A percentile compares a stretch with the other conserved stretches of the same genome.
phyloP scores from a whole-genome alignment of 2,329 filamentous ascomycete species.

The Diaporthe humulicola region DNA sequence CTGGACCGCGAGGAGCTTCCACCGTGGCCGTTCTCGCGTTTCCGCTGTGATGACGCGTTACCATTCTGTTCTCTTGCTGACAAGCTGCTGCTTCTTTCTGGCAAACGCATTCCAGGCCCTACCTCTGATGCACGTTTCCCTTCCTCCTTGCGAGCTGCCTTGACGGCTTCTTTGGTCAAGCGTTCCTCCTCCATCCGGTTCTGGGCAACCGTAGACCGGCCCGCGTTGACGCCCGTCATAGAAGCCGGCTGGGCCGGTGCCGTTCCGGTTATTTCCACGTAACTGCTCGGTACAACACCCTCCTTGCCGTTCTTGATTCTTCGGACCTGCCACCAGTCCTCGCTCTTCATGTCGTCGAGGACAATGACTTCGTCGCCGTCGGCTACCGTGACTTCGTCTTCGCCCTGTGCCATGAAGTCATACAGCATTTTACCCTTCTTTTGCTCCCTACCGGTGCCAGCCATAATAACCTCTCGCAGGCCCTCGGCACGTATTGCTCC shows the following conservation, averaged over 20 bases:
- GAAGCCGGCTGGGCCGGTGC: conserved; percentile 64
- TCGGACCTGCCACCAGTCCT: conserved; percentile 98
- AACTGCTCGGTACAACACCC: conserved; percentile 96
- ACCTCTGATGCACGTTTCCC: conserved; percentile 75
- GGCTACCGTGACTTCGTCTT: conserved; percentile 94
- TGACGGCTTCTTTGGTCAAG: conserved; percentile 83
- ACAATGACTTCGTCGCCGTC: conserved; percentile 92
- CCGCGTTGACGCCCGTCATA: conserved; percentile 63
- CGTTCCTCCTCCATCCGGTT: conserved; percentile 84
- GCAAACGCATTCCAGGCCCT: conserved; percentile 82
- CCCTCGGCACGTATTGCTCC: conserved; percentile 88
- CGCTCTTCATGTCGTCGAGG: conserved; percentile 90
- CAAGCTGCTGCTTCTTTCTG: conserved; percentile 84
- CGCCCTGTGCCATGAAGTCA: conserved; percentile 96
- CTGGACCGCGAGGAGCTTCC: conserved; percentile 65
- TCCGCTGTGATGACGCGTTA: conserved; percentile 78
- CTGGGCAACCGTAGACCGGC: conserved; percentile 80
- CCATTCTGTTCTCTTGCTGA: conserved; percentile 75
- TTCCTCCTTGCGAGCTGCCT: conserved; percentile 66
- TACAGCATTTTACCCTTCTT: conserved; percentile 90
- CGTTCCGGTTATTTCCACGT: conserved; percentile 87
- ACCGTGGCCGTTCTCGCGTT: conserved; percentile 74
- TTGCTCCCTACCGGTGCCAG: conserved; percentile 74
- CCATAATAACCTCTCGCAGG: conserved; percentile 86
- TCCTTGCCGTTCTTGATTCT: conserved; percentile 92